Evolutionary conservation across 2,329 filamentous ascomycete species (phyloP), one percentile per base, ranked within the genome.

Genomic region (Drechslera avenae): DNA sequence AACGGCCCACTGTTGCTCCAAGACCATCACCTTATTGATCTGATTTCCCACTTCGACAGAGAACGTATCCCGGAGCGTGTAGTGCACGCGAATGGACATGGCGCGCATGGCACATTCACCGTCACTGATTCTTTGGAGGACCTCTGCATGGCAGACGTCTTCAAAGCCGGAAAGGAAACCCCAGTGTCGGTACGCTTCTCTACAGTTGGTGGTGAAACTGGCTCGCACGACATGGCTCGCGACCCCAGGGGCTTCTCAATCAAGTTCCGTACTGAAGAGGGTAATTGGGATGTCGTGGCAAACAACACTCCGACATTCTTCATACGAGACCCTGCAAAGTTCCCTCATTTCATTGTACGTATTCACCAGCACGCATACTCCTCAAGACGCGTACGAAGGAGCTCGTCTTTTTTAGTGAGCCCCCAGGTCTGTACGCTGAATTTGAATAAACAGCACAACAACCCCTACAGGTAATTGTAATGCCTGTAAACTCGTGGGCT

Each of bases 221-320:
- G 87, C 5, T 89, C 85, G 3, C 80, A 87, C 50, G 88, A 91
- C 64, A 85, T 83, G 57, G 87, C 86, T 26, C 83, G 88, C 52
- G 88, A 91, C 59, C 87, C 87, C 8, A 79, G 87, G 63, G 88
- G 88, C 0, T 90, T 91, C 63, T 81, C 86, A 1, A 78, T 89
- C 57, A 91, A 90, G 74, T 87, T 91, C 74, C 81, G 86, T 31
- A 90, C 87, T 0, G 83, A 86, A 14, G 84, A 90, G 61, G 87
- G 87, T n/a, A 89, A 89, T 61, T 88, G 83, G 81, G 86, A 89
- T 64, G 79, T 86, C 71, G 86, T 90, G 6, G 84, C 83, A 54
- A 89, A 89, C 76, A 90, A 90, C 68, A 89, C 86, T 0, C 87
- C 87, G 0, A 83, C 89, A 2, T 91, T 90, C 78, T 90, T 91